Base-by-base conservation (phyloP, 116 monocot species). In the Cymodocea nodosa region DNA sequence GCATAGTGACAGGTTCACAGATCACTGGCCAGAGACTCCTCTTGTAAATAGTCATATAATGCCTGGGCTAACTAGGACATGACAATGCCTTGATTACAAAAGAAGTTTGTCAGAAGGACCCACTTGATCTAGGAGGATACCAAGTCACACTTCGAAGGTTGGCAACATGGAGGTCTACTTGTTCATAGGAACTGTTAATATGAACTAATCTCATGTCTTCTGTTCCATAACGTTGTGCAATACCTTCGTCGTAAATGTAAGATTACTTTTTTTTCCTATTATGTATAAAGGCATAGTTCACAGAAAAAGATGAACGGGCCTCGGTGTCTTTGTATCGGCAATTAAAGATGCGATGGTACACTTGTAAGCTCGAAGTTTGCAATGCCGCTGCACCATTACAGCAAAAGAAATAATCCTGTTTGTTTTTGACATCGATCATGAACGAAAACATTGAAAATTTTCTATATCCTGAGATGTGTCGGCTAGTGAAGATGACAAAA, bases 111-210 rank as follows among this genome's bases (percentile, higher is more conserved):
- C n/a, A n/a, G n/a, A n/a, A n/a, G n/a, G n/a, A n/a, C n/a, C n/a
- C n/a, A n/a, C n/a, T n/a, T n/a, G n/a, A n/a, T n/a, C n/a, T 24
- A 7, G 35, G 7, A 62, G 37, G 35, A 51, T 49, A 15, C 49
- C 9, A 17, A 23, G 65, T 50, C 20, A 65, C 20, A 50, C 65
- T 65, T 65, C 50, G 65, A 48, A 30, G 65, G 11, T 67, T n/a
- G 66, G 52, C 35, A 48, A 60, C 15, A 60, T 30, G 18, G 36
- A 40, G 24, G 50, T 24, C 15, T 50, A 65, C 16, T 25, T 51
- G 65, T 65, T 65, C 65, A 65, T 50, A 50, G 50, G 44, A 65
- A 40, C 50, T 65, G 50, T 65, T 65, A 10, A 65, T 65, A 65
- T 65, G 65, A 24, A 22, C 50, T 23, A 65, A 50, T 50, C 44